Evolutionary conservation across 495 filamentous ascomycete species (phyloP).

Genomic region (Trichoderma parareesei): DNA sequence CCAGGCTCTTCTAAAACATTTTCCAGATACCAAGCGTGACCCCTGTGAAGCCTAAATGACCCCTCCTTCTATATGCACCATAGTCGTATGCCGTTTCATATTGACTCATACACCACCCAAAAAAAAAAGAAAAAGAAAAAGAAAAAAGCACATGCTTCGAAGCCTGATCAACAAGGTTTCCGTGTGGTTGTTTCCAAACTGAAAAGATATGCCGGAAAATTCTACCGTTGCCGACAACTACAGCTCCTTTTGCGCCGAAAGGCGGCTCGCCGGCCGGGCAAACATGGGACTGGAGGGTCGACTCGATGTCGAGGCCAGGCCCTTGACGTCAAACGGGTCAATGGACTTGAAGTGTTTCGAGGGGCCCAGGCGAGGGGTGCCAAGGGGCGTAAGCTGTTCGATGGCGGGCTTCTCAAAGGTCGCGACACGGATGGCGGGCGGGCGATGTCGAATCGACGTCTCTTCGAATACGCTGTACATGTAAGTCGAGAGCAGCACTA

Average conservation of each 20-base stretch:
- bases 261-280: not conserved
- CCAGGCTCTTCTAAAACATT: not conserved
- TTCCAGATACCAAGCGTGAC: not conserved
- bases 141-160: not conserved
- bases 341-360: not conserved
- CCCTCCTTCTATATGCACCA: constrained; percentile 8
- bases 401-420: constrained; percentile 65
- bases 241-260: not conserved
- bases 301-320: constrained; percentile 3
- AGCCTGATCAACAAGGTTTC: not conserved
- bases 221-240: not conserved
- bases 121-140: not conserved
- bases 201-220: not conserved
- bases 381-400: constrained; percentile 20
- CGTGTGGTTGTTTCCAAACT: not conserved
- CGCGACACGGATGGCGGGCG: constrained; percentile 67
- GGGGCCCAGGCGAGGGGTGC: not conserved
- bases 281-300: constrained; percentile 12
- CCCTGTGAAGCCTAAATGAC: not conserved
- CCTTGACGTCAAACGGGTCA: constrained; percentile 10
- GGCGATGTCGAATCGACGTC: constrained; percentile 39
- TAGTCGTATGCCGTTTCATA: not conserved
- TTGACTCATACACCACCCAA: not conserved
- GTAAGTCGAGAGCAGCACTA: constrained; percentile 74
- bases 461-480: constrained; percentile 62